phyloP scores from a whole-genome alignment of 2,329 filamentous ascomycete genomes.

The Rhinocladiella mackenziei region DNA sequence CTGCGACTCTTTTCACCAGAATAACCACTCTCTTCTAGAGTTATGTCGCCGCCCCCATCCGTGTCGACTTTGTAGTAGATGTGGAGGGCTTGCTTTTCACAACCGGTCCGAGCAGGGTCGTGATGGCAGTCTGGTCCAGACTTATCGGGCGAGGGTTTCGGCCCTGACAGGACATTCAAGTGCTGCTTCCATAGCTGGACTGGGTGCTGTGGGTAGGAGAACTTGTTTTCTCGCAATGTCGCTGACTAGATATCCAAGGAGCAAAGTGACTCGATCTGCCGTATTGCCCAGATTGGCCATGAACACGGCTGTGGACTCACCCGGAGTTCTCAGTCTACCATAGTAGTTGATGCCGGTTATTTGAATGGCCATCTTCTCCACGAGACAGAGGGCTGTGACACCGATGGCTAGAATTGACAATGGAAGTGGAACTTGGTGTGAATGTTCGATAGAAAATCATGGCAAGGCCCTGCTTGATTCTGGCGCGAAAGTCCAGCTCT shows the following conservation, averaged over 20 bases:
- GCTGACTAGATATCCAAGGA: conserved; percentile 16
- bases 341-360: conserved; percentile 22
- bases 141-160: conserved; percentile 34
- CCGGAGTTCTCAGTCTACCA: conserved; percentile 8
- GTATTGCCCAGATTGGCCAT: conserved; percentile 18
- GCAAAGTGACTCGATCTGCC: conserved; percentile 13
- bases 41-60: conserved; percentile 36
- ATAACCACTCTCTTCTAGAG: conserved; percentile 36
- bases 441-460: too few species aligned
- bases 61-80: conserved; percentile 34
- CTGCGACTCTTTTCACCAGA: conserved; percentile 31
- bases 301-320: conserved; percentile 14
- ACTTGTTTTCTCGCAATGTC: conserved; percentile 18
- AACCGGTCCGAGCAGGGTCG: conserved; percentile 31
- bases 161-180: conserved; percentile 31
- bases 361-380: conserved; percentile 21
- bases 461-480: too few species aligned
- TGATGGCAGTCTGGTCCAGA: conserved; percentile 34
- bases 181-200: conserved; percentile 31
- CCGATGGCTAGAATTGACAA: too few species aligned
- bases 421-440: too few species aligned
- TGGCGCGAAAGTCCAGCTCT: too few species aligned
- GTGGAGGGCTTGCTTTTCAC: conserved; percentile 30
- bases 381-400: conserved; percentile 38
- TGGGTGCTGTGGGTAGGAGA: conserved; percentile 27